Conservation (phyloP, 1,284 basidiomycete genomes). For the Microbotryum intermedium region DNA sequence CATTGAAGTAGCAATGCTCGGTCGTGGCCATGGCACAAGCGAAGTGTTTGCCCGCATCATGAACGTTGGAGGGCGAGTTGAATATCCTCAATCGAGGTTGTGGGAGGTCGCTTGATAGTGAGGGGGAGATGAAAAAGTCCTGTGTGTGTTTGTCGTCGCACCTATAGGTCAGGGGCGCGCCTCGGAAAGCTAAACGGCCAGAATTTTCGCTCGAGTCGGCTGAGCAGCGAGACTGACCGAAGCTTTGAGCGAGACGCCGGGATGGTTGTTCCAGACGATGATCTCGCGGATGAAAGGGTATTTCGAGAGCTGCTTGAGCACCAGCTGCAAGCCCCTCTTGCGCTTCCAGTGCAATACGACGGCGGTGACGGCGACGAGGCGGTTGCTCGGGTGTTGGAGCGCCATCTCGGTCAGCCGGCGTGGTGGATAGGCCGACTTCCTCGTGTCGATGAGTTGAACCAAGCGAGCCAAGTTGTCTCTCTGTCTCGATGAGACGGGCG, state of each 20-base stretch:
- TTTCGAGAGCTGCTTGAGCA: slow-evolving; percentile 18
- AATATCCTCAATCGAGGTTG: slow-evolving; percentile 24
- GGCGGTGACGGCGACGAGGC: slow-evolving; percentile 17
- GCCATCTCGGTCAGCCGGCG: slow-evolving; percentile 4
- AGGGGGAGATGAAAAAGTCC: slow-evolving; percentile 13
- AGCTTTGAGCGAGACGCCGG: slow-evolving; percentile 9
- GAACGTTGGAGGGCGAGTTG: slow-evolving; percentile 31
- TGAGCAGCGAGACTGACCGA: neutral
- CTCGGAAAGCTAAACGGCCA: neutral
- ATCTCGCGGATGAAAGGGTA: slow-evolving; percentile 33
- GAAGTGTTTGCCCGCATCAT: slow-evolving; percentile 25
- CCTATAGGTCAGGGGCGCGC: too few species aligned
- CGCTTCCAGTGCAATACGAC: slow-evolving; percentile 26
- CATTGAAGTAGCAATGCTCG: slow-evolving; percentile 28
- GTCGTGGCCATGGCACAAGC: slow-evolving; percentile 25
- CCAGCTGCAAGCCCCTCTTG: slow-evolving; percentile 18
- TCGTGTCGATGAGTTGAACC: slow-evolving; percentile 7
- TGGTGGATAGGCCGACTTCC: slow-evolving; percentile 6
- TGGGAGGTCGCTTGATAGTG: slow-evolving; percentile 2
- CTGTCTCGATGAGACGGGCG: too few species aligned
- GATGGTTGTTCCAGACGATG: slow-evolving; percentile 34
- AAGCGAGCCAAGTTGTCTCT: neutral
- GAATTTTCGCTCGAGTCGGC: too few species aligned
- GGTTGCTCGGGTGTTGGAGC: slow-evolving; percentile 1
- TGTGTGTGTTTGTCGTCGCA: neutral